phyloP scores from a whole-genome alignment of 139 green algal genomes.

The Asterochloris sp. region DNA sequence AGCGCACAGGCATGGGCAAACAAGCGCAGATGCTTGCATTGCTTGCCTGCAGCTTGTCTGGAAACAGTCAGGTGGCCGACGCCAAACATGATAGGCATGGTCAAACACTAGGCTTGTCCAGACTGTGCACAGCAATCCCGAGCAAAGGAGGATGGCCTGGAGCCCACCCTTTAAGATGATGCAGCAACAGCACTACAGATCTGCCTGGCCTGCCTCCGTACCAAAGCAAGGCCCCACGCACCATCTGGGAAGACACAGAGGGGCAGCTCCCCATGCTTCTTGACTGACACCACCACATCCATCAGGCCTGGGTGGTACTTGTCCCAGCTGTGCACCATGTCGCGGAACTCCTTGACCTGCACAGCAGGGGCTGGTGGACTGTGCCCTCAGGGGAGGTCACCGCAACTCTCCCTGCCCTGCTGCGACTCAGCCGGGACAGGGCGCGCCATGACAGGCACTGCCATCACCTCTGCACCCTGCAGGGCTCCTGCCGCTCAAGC shows the following conservation, averaged over 20 bases:
- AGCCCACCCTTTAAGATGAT: background rate
- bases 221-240: background rate
- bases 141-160: background rate
- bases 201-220: background rate
- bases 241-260: constrained; percentile 3
- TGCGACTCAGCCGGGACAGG: too few species aligned
- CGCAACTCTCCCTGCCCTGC: too few species aligned
- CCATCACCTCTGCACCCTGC: too few species aligned
- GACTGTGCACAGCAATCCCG: background rate
- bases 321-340: constrained; percentile 30
- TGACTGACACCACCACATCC: constrained; percentile 63
- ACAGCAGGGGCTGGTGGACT: background rate
- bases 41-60: too few species aligned
- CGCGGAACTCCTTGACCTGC: constrained; percentile 69
- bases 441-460: too few species aligned
- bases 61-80: background rate
- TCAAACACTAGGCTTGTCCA: background rate
- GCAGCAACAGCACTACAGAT: background rate
- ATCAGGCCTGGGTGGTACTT: constrained; percentile 36
- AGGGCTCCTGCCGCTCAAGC: too few species aligned
- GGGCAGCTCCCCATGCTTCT: constrained; percentile 55
- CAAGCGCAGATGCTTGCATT: too few species aligned
- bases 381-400: too few species aligned
- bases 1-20: too few species aligned
- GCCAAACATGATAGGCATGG: background rate